Evolutionary conservation across 1,284 basidiomycete genomes (phyloP), one percentile per base, ranked within the genome.

Genomic region (Malassezia cuniculi): DNA sequence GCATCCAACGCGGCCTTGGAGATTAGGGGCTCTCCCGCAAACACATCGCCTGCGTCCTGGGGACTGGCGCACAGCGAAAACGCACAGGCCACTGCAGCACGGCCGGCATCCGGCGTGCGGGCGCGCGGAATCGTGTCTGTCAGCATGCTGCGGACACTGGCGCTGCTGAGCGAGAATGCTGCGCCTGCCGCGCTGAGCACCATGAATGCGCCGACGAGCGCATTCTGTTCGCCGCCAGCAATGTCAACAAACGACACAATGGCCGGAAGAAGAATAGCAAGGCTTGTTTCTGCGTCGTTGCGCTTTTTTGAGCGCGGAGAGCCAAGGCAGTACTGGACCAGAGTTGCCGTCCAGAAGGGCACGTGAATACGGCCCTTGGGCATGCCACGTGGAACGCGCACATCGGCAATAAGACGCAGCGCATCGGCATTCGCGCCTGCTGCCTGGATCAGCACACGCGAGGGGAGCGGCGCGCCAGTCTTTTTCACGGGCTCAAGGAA

Each of bases 321-420:
- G 44, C 31, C 28, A 47, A 46, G 19, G 27, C 60, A 58, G 53
- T 82, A 84, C 35, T 85, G 85, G 18, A 90, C 76, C 31, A 89
- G 70, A 0, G 76, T 77, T 3, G 83, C 79, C 4, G 80, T 76
- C 70, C 86, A 86, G 69, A 95, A 95, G 0, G 79, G 78, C 30
- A 87, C 70, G 10, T 95, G 71, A 0, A 81, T 76, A 27, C 79
- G 79, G 64, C 35, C 93, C 80, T 0, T 73, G 24, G 69, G 68
- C 25, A 43, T 22, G 28, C 38, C 41, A 21, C 34, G 66, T 2
- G 82, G 77, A 12, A 86, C 71, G 6, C 85, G 68, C 6, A 73
- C 71, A 1, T 77, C 68, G 3, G 81, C 71, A 50, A 85, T 81
- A 27, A 53, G 56, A 20, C 80, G 77, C 5, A 73, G 55, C 6